Evolutionary conservation across 805 yeast genomes (phyloP).

Genomic region (Millerago galiae): DNA sequence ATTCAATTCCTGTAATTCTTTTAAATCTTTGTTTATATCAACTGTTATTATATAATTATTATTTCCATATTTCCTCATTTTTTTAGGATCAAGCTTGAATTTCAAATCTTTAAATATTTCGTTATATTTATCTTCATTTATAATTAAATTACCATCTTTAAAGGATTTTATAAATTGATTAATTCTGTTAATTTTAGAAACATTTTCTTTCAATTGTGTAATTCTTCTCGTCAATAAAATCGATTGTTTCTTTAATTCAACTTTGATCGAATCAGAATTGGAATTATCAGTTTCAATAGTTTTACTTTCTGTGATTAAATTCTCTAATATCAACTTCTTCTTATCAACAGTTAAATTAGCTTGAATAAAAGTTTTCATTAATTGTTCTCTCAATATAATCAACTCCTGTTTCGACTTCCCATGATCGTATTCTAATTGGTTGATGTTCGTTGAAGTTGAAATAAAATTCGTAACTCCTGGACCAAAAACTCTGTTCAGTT

Average conservation of each 20-base stretch:
- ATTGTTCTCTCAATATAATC: conserved; percentile 1
- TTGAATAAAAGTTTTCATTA: conserved; percentile 3
- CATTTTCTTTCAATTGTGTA: conserved; percentile 7
- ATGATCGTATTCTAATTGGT: conserved; percentile 2
- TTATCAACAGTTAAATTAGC: conserved; percentile 5
- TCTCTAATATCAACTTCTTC: conserved; percentile 7
- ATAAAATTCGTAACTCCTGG: conserved; percentile 2
- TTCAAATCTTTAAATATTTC: conserved; percentile 5
- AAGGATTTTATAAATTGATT: conserved; percentile 2
- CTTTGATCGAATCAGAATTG: conserved; percentile 4
- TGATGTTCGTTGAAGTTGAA: conserved; percentile 1
- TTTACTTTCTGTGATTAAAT: conserved; percentile 1
- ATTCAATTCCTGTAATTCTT: conserved; percentile 1
- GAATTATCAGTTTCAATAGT: conserved; percentile 1
- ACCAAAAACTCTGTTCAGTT: conserved; percentile 4
- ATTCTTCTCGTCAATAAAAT: conserved; percentile 4
- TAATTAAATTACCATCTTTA: background rate
- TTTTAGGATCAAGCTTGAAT: background rate
- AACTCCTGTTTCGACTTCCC: conserved; percentile 3
- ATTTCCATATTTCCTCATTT: background rate
- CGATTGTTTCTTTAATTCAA: conserved; percentile 5
- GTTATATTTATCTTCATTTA: conserved; percentile 3
- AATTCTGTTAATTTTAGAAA: conserved; percentile 3
- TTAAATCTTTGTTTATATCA: background rate
- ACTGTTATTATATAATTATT: background rate